A percentile compares a stretch with the other conserved stretches of the same genome.
phyloP scores from a whole-genome alignment of 768 basidiomycete species.

The Collybiopsis luxurians region DNA sequence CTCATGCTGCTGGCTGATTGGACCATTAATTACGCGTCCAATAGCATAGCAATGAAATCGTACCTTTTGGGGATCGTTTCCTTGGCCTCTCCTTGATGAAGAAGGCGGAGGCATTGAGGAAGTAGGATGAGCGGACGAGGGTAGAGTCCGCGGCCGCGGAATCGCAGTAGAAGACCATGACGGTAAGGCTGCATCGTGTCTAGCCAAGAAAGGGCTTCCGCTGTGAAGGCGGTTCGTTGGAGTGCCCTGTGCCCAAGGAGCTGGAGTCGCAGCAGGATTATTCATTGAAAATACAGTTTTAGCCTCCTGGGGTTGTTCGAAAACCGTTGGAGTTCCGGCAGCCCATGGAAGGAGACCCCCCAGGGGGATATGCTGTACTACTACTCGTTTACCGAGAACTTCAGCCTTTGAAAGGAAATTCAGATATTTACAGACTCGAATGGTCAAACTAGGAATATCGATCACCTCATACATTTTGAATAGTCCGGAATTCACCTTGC shows the following conservation, averaged over 20 bases:
- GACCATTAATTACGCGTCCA: background rate
- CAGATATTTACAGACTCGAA: background rate
- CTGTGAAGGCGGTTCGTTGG: background rate
- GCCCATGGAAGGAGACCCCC: constrained; percentile 46
- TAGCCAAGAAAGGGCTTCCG: background rate
- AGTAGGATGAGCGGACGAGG: background rate
- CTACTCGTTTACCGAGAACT: constrained; percentile 91
- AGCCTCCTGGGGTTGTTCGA: background rate
- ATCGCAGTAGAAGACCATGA: background rate
- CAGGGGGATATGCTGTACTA: constrained; percentile 90
- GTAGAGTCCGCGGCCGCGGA: background rate
- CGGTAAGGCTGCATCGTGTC: background rate
- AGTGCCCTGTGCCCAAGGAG: background rate
- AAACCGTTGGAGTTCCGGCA: background rate
- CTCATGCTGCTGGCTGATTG: background rate
- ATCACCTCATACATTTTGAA: constrained; percentile 93
- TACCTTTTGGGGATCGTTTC: background rate
- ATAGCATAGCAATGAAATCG: background rate
- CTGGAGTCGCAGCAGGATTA: background rate
- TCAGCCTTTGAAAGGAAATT: constrained; percentile 57
- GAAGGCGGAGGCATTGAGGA: background rate
- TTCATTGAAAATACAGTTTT: background rate
- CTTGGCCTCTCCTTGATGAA: background rate
- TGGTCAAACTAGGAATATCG: background rate
- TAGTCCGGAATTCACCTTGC: constrained; percentile 85